A percentile compares a stretch with the other conserved stretches of the same genome.
Conservation (phyloP, 805 yeast genomes). For the Candida parachauliodes region DNA sequence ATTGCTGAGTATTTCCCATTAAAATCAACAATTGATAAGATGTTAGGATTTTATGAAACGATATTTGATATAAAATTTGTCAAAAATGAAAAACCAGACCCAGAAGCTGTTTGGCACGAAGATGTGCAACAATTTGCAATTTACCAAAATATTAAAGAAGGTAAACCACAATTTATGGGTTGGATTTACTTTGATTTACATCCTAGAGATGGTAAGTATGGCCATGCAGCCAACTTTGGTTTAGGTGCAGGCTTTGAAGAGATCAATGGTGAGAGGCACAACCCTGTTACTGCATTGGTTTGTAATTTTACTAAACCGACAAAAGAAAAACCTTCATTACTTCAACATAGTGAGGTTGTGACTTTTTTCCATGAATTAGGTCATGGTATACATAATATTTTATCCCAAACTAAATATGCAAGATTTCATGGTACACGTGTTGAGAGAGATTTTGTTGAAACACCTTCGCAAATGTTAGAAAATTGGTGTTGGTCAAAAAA, state of each 20-base stretch:
- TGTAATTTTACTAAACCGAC: conserved; percentile 82
- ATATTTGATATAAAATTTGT: conserved; percentile 68
- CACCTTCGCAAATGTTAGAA: conserved; percentile 87
- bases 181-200: conserved; percentile 78
- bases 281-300: conserved; percentile 75
- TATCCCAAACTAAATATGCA: conserved; percentile 61
- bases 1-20: conserved; percentile 79
- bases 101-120: conserved; percentile 63
- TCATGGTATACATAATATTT: conserved; percentile 78
- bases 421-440: conserved; percentile 76
- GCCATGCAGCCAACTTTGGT: conserved; percentile 85
- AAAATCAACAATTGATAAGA: conserved; percentile 59
- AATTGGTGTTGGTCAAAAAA: conserved; percentile 80
- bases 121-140: conserved; percentile 75
- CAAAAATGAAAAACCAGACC: conserved; percentile 38
- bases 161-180: conserved; percentile 61
- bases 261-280: conserved; percentile 44
- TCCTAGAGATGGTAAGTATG: conserved; percentile 83
- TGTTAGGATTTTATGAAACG: conserved; percentile 68
- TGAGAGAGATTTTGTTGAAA: conserved; percentile 84
- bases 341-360: conserved; percentile 73
- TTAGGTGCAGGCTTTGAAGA: conserved; percentile 56
- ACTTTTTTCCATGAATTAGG: conserved; percentile 90
- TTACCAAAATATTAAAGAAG: conserved; percentile 53
- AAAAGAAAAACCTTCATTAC: conserved; percentile 63